phyloP scores from a whole-genome alignment of 2,329 filamentous ascomycete species.

The Ceratocystiopsis brevicomis region DNA sequence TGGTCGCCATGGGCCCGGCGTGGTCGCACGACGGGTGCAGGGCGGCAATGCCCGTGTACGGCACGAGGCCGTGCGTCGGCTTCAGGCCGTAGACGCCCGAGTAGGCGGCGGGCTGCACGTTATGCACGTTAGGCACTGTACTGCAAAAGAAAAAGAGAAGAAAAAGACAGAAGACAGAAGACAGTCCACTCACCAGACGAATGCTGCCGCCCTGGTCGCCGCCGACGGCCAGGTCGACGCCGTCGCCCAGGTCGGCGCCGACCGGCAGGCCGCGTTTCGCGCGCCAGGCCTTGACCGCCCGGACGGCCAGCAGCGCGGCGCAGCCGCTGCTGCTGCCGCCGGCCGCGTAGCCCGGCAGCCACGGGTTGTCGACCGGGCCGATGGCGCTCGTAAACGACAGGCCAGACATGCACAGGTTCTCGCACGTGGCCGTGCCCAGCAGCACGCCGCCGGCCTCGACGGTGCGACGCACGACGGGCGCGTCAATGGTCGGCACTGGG shows the following conservation, averaged over 20 bases:
- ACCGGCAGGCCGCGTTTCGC: constrained; percentile 39
- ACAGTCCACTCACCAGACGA: constrained; percentile 26
- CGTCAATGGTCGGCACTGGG: constrained; percentile 47
- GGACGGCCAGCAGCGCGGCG: constrained; percentile 22
- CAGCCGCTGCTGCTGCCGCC: constrained; percentile 61
- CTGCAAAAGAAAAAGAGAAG: too few relatives aligned
- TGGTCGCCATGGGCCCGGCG: constrained; percentile 24
- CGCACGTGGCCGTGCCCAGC: constrained; percentile 58
- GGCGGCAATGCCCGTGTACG: constrained; percentile 27
- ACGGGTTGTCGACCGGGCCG: constrained; percentile 54
- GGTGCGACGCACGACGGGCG: constrained; percentile 14
- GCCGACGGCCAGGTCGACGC: constrained; percentile 26
- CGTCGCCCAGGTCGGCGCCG: constrained; percentile 18
- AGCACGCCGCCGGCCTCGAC: constrained; percentile 49
- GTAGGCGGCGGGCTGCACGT: constrained; percentile 18
- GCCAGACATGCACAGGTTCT: constrained; percentile 39
- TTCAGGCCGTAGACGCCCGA: constrained; percentile 26
- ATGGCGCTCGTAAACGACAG: constrained; percentile 47
- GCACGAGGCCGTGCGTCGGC: constrained; percentile 28
- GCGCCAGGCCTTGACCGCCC: constrained; percentile 4
- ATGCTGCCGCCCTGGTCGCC: constrained; percentile 59
- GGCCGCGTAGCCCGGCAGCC: constrained; percentile 53
- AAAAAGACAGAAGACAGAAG: neutral
- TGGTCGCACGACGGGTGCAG: constrained; percentile 24
- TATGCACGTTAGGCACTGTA: too few relatives aligned